phyloP scores from a whole-genome alignment of 2,329 filamentous ascomycete genomes.

The Xylariaceae sp. region DNA sequence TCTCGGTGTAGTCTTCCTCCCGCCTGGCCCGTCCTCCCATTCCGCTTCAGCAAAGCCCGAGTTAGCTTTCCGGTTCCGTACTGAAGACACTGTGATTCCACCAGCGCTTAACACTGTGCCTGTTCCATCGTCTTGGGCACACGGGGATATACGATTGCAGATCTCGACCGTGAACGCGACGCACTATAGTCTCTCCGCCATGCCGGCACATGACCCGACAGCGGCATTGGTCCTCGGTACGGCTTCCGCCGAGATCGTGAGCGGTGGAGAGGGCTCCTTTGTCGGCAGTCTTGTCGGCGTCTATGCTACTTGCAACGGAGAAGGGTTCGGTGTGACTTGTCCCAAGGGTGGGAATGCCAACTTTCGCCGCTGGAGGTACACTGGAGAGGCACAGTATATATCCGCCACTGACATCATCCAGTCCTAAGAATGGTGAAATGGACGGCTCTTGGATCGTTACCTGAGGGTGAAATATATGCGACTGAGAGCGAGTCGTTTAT shows the following conservation, averaged over 20 bases:
- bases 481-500: not conserved
- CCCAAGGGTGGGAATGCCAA: slow-evolving; percentile 30
- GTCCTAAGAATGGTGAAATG: not conserved
- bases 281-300: slow-evolving; percentile 33
- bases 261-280: slow-evolving; percentile 33
- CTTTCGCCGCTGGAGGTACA: slow-evolving; percentile 28
- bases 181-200: slow-evolving; percentile 30
- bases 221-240: slow-evolving; percentile 24
- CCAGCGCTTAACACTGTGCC: slow-evolving; percentile 18
- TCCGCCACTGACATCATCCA: slow-evolving; percentile 22
- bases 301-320: slow-evolving; percentile 37
- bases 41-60: slow-evolving; percentile 3
- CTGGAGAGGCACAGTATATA: slow-evolving; percentile 24
- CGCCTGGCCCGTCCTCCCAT: not conserved
- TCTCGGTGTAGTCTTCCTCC: slow-evolving; percentile 29
- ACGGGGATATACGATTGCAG: slow-evolving; percentile 27
- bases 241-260: slow-evolving; percentile 30
- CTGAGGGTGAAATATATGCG: not conserved
- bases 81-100: slow-evolving; percentile 24
- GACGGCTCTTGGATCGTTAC: not conserved
- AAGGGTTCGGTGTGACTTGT: slow-evolving; percentile 26
- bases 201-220: slow-evolving; percentile 18
- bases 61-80: slow-evolving; percentile 27
- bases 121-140: slow-evolving; percentile 26
- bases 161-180: slow-evolving; percentile 29